These are phyloP conservation scores for Dactylonectria estremocensis DNA, from an alignment of 2,329 filamentous ascomycete genomes.

Conservation along the genomic window DNA sequence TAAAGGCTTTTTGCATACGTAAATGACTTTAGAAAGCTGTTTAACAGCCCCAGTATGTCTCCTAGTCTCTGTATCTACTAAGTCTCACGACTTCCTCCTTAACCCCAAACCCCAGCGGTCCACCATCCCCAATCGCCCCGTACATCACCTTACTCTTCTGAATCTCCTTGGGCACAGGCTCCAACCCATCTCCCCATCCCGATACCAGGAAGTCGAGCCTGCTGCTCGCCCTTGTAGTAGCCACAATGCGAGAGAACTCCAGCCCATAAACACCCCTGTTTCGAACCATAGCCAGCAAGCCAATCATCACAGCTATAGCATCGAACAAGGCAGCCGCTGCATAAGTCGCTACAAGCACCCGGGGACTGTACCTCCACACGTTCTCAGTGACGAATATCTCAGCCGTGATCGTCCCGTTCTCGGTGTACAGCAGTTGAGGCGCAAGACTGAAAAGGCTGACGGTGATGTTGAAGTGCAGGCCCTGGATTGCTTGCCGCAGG, in stretches of 20 bases:
- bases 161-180: constrained; percentile 11
- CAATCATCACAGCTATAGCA: neutral
- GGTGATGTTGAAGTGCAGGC: constrained; percentile 15
- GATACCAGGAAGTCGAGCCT: neutral
- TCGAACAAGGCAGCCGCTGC: constrained; percentile 1
- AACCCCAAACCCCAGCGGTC: constrained; percentile 4
- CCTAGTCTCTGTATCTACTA: no score
- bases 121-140: neutral
- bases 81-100: constrained; percentile 21
- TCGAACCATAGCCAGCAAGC: constrained; percentile 3
- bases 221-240: constrained; percentile 3
- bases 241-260: constrained; percentile 12
- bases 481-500: constrained; percentile 12
- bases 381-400: neutral
- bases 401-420: constrained; percentile 3
- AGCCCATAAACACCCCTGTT: constrained; percentile 11
- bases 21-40: no score
- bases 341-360: constrained; percentile 1
- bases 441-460: constrained; percentile 11
- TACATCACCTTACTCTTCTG: constrained; percentile 5
- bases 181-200: constrained; percentile 5
- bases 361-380: constrained; percentile 9
- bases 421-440: constrained; percentile 4
- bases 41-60: no score
- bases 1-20: no score